phyloP scores from a whole-genome alignment of 352 stramenopile species.

The Phytophthora crassamura region DNA sequence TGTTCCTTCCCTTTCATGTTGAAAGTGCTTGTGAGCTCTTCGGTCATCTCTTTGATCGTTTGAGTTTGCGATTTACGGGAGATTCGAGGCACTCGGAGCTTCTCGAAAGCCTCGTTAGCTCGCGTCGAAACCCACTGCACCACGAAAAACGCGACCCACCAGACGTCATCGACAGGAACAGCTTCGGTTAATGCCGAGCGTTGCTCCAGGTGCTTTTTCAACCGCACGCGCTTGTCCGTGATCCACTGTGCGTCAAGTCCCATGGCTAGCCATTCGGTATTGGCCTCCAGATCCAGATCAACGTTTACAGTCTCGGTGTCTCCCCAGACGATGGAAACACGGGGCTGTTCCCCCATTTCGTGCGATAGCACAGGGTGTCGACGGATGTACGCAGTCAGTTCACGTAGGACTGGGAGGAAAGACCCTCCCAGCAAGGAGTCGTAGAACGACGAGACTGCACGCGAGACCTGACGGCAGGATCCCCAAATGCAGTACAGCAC shows the following conservation, averaged over 20 bases:
- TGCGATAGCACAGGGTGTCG: conserved; percentile 29
- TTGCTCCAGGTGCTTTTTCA: conserved; percentile 54
- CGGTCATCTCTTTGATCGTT: conserved; percentile 31
- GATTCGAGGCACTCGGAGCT: conserved; percentile 23
- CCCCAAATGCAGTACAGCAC: conserved; percentile 33
- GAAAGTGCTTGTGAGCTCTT: conserved; percentile 39
- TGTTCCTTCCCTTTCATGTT: conserved; percentile 23
- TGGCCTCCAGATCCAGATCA: conserved; percentile 3
- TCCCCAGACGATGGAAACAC: neutral
- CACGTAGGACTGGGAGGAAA: conserved; percentile 26
- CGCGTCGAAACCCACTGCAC: conserved; percentile 52
- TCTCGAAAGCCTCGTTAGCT: conserved; percentile 36
- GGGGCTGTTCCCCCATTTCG: conserved; percentile 41
- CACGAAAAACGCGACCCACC: conserved; percentile 61
- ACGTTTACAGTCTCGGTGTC: neutral
- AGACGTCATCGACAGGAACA: conserved; percentile 33
- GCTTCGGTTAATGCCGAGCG: conserved; percentile 4
- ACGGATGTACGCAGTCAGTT: conserved; percentile 34
- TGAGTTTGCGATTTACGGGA: conserved; percentile 14
- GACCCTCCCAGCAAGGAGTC: conserved; percentile 30
- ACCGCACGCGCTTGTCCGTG: conserved; percentile 59
- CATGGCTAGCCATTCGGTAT: conserved; percentile 26
- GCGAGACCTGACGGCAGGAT: conserved; percentile 29
- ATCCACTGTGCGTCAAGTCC: conserved; percentile 49
- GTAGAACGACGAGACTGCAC: conserved; percentile 38